Conservation (phyloP, 2,329 filamentous ascomycete species). For the Mycogone perniciosa region DNA sequence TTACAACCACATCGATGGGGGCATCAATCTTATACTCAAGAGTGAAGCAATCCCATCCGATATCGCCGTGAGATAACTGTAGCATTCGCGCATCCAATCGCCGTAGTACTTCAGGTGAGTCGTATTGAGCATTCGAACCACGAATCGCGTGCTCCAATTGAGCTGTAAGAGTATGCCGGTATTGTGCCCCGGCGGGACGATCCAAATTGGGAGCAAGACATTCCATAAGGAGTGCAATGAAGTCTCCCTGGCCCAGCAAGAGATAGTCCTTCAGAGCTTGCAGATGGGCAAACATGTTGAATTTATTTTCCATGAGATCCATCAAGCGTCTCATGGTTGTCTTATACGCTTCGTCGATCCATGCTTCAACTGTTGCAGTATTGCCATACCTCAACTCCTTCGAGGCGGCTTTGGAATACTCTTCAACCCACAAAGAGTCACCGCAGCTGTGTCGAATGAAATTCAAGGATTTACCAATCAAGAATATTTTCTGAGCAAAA, state of each 20-base stretch:
- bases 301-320: conserved; percentile 89
- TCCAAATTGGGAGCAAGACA: conserved; percentile 89
- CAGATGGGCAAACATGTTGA: conserved; percentile 88
- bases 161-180: conserved; percentile 93
- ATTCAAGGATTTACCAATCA: conserved; percentile 96
- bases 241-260: conserved; percentile 90
- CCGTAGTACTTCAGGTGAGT: conserved; percentile 83
- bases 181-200: conserved; percentile 91
- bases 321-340: conserved; percentile 95
- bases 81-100: conserved; percentile 97
- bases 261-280: conserved; percentile 91
- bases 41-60: conserved; percentile 98
- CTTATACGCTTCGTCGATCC: conserved; percentile 96
- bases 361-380: conserved; percentile 81
- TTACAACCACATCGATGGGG: conserved; percentile 94
- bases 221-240: conserved; percentile 95
- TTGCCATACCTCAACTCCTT: conserved; percentile 91
- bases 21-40: conserved; percentile 98
- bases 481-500: conserved; percentile 91
- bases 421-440: conserved; percentile 91
- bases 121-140: conserved; percentile 94
- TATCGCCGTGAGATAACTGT: conserved; percentile 91
- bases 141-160: conserved; percentile 96
- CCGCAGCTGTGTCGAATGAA: conserved; percentile 95
- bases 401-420: conserved; percentile 86